Evolutionary conservation across 2,329 filamentous ascomycete genomes (phyloP), one percentile per base, ranked within the genome.

Genomic region (Cercospora sp.): DNA sequence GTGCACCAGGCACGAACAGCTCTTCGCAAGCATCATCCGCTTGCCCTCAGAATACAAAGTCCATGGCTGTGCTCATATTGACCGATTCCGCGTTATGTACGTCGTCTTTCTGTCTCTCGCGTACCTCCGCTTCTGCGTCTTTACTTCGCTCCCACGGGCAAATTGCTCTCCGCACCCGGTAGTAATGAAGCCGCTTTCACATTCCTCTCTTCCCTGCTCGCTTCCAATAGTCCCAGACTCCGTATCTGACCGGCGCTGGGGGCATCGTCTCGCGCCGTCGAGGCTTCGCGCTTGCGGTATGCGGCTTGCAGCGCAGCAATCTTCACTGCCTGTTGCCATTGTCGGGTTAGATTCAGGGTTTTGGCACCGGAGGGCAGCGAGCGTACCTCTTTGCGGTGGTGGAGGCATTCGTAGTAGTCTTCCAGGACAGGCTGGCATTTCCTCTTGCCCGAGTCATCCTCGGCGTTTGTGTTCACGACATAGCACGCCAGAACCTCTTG

Each of bases 401-500:
- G 95, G 79, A 99, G 84, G 82, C 96, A 99, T 84, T 99, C 95
- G 80, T 97, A 96, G 85, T 99, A 99, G 80, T 99, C 95, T 80
- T 99, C 95, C 73, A 98, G 85, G 4, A 89, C 87, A 16, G 91
- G 90, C 18, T 86, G 83, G 80, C 96, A 99, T 83, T 96, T 96
- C 81, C 89, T 91, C 84, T 94, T 95, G 74, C 92, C 92, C 16
- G 89, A 87, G 65, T 94, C 91, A 72, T 90, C 84, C 64, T 94
- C 91, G 71, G 90, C 84, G 72, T 86, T 87, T 65, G 93, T 93
- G 84, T 98, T 98, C 79, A 97, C 90, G 69, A 97, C 93, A 81
- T 99, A 99, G 88, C 95, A 99, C 77, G 93, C 93, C 80, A 99
- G 91, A 73, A 98, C 89, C 83, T 99, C 95, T 84, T 99, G 95